Evolutionary conservation across 352 stramenopile species (phyloP).

Genomic region (Globisporangium iwayamae): DNA sequence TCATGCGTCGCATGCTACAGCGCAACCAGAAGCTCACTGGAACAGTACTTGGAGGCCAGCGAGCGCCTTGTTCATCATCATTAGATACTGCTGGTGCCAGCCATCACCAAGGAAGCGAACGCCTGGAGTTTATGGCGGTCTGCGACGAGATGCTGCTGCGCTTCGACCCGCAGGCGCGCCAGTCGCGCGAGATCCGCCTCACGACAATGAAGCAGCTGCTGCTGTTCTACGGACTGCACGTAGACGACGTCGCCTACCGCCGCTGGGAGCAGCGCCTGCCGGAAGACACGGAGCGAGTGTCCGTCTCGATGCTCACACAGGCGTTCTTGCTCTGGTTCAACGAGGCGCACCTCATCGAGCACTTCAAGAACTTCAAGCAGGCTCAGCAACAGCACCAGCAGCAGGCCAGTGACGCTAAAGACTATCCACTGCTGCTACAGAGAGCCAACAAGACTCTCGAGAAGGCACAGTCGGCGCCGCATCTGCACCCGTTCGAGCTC

Average conservation of each 20-base stretch:
- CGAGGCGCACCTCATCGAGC: conserved; percentile 39
- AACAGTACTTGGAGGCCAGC: not conserved
- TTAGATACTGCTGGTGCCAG: not conserved
- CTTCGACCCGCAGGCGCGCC: conserved; percentile 38
- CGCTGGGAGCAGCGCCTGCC: conserved; percentile 58
- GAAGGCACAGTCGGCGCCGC: conserved; percentile 26
- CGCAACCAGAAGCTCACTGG: conserved; percentile 22
- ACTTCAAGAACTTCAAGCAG: conserved; percentile 19
- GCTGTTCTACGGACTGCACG: conserved; percentile 32
- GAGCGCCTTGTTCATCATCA: not conserved
- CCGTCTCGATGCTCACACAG: conserved; percentile 37
- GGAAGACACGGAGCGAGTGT: conserved; percentile 24
- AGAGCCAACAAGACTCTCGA: conserved; percentile 3
- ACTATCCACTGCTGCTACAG: not conserved
- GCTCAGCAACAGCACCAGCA: conserved; percentile 7
- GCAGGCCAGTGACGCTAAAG: not conserved
- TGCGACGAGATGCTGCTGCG: conserved; percentile 44
- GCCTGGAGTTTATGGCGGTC: conserved; percentile 37
- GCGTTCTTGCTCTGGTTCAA: conserved; percentile 52
- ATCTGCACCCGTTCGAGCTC: conserved; percentile 45
- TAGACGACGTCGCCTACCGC: conserved; percentile 39
- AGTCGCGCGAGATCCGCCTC: conserved; percentile 31
- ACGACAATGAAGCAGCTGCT: conserved; percentile 37
- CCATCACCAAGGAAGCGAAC: not conserved
- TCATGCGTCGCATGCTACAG: conserved; percentile 57